phyloP scores from a whole-genome alignment of 805 yeast genomes.

The Nakazawaea molendinolei region DNA sequence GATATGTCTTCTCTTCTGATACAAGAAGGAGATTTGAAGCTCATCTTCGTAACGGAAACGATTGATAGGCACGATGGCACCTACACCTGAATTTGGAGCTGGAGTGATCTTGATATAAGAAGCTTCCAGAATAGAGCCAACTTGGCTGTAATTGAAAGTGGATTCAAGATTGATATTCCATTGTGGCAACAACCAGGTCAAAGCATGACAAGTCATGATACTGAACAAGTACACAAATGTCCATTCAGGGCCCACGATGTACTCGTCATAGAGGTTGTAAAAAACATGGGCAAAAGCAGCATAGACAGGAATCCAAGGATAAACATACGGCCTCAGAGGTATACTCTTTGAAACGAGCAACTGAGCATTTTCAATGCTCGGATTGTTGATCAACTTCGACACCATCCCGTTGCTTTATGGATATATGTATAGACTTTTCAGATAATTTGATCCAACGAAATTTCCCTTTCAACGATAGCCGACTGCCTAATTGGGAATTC shows the following conservation, averaged over 20 bases:
- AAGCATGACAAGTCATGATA: conserved; percentile 62
- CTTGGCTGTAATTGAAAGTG: conserved; percentile 58
- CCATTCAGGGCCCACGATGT: conserved; percentile 91
- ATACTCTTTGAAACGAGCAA: conserved; percentile 64
- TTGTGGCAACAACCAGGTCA: conserved; percentile 85
- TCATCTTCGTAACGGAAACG: conserved; percentile 51
- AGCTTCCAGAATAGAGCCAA: conserved; percentile 52
- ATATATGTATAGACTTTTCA: too few relatives aligned
- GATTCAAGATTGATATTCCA: conserved; percentile 78
- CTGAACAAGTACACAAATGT: conserved; percentile 82
- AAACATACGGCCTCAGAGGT: conserved; percentile 64
- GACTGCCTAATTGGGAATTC: conserved; percentile 2
- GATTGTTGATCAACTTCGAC: conserved; percentile 50
- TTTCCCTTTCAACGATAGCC: too few relatives aligned
- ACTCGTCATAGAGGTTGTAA: conserved; percentile 61
- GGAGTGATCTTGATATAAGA: conserved; percentile 71
- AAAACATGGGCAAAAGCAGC: conserved; percentile 68
- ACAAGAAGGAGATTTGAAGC: conserved; percentile 63
- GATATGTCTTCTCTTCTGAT: conserved; percentile 88
- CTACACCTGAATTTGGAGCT: conserved; percentile 77
- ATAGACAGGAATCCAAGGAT: conserved; percentile 76
- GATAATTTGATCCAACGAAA: too few relatives aligned
- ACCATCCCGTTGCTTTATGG: conserved; percentile 6
- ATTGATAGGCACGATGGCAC: conserved; percentile 65
- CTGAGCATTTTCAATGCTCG: conserved; percentile 65